phyloP scores from a whole-genome alignment of 2,329 filamentous ascomycete genomes.

The Shiraia sp. region DNA sequence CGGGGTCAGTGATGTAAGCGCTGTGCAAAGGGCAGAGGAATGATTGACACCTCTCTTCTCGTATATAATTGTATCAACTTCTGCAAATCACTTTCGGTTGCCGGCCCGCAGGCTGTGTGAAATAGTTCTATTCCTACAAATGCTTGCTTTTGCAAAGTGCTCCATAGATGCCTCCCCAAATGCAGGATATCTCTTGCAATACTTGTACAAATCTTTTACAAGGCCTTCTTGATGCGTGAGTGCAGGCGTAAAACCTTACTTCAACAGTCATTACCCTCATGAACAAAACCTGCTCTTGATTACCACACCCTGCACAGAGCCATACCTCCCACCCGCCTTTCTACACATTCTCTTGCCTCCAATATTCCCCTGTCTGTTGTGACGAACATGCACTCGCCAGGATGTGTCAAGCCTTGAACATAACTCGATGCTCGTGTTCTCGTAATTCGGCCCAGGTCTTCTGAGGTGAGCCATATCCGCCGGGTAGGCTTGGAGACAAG shows the following conservation, averaged over 20 bases:
- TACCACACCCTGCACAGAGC: constrained; percentile 69
- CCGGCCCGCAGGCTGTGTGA: too few relatives aligned
- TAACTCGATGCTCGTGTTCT: constrained; percentile 69
- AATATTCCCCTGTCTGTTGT: constrained; percentile 76
- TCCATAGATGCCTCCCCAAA: too few relatives aligned
- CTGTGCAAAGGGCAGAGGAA: constrained; percentile 27
- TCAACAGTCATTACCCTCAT: neutral
- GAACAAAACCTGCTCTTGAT: neutral
- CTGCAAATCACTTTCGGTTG: too few relatives aligned
- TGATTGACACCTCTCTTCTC: too few relatives aligned
- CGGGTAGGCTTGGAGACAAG: constrained; percentile 76
- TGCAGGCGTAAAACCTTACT: too few relatives aligned
- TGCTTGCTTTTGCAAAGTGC: too few relatives aligned
- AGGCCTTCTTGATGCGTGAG: too few relatives aligned
- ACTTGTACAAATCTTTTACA: too few relatives aligned
- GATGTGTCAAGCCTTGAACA: constrained; percentile 70
- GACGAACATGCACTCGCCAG: constrained; percentile 84
- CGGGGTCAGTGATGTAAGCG: constrained; percentile 56
- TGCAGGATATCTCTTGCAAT: too few relatives aligned
- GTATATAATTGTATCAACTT: too few relatives aligned
- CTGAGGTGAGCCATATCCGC: constrained; percentile 66
- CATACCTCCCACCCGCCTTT: constrained; percentile 78
- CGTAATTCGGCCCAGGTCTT: constrained; percentile 66
- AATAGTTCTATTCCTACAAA: too few relatives aligned
- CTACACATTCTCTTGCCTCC: constrained; percentile 80